A percentile compares a stretch with the other conserved stretches of the same genome.
Conservation (phyloP, 257 asterid genomes). For the Primulina eburnea region DNA sequence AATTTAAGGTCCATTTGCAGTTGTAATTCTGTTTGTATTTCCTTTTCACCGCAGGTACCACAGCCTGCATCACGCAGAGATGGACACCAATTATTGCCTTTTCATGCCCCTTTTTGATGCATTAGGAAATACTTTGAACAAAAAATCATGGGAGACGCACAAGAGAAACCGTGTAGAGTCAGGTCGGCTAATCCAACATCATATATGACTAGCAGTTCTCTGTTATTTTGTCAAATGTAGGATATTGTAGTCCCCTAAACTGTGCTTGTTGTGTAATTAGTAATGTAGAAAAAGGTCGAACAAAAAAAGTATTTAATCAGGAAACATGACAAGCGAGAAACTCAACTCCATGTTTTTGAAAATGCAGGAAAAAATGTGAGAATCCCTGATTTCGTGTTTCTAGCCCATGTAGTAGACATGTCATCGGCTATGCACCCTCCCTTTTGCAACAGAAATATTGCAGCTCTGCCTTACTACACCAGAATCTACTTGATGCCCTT, state of each 20-base stretch:
- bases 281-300: too few relatives aligned
- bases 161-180: constrained; percentile 44
- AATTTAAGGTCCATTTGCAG: background rate
- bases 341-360: background rate
- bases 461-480: constrained; percentile 57
- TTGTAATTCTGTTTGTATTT: background rate
- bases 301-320: background rate
- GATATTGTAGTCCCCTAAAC: too few relatives aligned
- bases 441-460: constrained; percentile 44
- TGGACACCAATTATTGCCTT: constrained; percentile 68
- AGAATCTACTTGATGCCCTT: constrained; percentile 43
- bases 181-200: constrained; percentile 33
- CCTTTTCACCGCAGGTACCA: constrained; percentile 56
- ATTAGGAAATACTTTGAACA: constrained; percentile 66
- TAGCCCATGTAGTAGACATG: constrained; percentile 86
- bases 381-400: constrained; percentile 85
- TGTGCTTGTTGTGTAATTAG: background rate
- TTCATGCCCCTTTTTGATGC: constrained; percentile 89
- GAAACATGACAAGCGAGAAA: background rate
- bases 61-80: constrained; percentile 63
- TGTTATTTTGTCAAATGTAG: background rate
- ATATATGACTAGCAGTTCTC: background rate
- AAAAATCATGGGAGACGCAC: constrained; percentile 72
- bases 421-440: constrained; percentile 76
- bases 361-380: constrained; percentile 57